Evolutionary conservation across 768 basidiomycete genomes (phyloP), one percentile per base, ranked within the genome.

Genomic region (Boletus rufocinnamomeus): DNA sequence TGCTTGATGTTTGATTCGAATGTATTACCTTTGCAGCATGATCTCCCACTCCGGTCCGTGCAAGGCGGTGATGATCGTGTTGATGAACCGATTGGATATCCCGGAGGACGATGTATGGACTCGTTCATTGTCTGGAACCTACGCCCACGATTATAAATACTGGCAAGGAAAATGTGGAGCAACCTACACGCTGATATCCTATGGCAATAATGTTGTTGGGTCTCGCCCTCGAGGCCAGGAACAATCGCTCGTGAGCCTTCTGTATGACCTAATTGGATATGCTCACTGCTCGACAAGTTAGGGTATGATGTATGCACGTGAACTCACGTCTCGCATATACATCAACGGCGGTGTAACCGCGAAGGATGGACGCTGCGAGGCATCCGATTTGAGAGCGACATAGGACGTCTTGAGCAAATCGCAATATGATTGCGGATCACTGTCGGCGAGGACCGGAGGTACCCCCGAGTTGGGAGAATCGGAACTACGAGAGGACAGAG

Each of bases 11-110:
- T 21, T 25, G 1, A 50, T 52, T 45, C 11, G 30, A 49, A 40
- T 28, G n/a, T 27, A 38, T 50, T 52, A 87, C 92, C 88, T 80
- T 45, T 80, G 72, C 2, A 91, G 74, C 14, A 94, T 74, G 2
- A 66, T 69, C 52, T 83, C 80, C 92, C 92, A 95, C 58, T 87
- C 84, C 0, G 79, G 76, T 0, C 79, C 77, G 60, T 86, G 81
- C 19, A 95, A 73, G 0, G 82, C 83, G 14, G 85, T 86, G 34
- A 91, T 74, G n/a, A 84, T 80, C 0, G 92, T 92, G 68, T 94
- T 95, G 17, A 89, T 77, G 62, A 84, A 86, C 56, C 76, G 77
- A 64, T 86, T 90, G 17, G 75, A 76, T 50, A 89, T 77, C 9
- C 79, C 79, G 14, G 75, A 63, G 27, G 80, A 71, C 27, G 70